Conservation (phyloP, 345 rosid species). For the Erucastrum elatum region DNA sequence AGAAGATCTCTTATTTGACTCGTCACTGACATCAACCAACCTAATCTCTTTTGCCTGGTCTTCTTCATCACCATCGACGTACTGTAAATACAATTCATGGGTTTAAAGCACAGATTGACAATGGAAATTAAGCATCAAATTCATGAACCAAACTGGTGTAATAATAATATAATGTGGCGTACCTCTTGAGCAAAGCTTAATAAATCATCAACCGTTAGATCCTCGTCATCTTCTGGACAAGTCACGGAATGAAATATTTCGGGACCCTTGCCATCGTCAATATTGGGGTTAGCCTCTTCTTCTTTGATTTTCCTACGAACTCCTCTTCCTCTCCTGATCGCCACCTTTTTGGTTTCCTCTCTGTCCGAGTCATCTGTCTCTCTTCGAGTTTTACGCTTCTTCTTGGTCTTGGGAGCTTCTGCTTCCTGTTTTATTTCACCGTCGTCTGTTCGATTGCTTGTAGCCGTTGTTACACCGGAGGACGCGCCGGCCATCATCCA, state of each 20-base stretch:
- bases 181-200: constrained; percentile 38
- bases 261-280: neutral
- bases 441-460: neutral
- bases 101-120: neutral
- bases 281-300: neutral
- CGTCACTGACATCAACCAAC: neutral
- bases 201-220: constrained; percentile 37
- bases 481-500: constrained; percentile 35
- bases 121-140: neutral
- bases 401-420: constrained; percentile 19
- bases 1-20: neutral
- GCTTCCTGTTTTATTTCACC: constrained; percentile 2
- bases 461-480: neutral
- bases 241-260: constrained; percentile 2
- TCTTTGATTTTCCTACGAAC: neutral
- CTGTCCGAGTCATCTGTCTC: neutral
- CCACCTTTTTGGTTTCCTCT: constrained; percentile 15
- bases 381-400: constrained; percentile 5
- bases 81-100: constrained; percentile 9
- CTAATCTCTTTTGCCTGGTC: neutral
- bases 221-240: neutral
- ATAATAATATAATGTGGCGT: neutral
- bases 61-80: constrained; percentile 13
- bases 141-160: neutral
- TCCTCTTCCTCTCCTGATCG: neutral